phyloP scores from a whole-genome alignment of 2,329 filamentous ascomycete species.

The Chaetomiaceae sp. region DNA sequence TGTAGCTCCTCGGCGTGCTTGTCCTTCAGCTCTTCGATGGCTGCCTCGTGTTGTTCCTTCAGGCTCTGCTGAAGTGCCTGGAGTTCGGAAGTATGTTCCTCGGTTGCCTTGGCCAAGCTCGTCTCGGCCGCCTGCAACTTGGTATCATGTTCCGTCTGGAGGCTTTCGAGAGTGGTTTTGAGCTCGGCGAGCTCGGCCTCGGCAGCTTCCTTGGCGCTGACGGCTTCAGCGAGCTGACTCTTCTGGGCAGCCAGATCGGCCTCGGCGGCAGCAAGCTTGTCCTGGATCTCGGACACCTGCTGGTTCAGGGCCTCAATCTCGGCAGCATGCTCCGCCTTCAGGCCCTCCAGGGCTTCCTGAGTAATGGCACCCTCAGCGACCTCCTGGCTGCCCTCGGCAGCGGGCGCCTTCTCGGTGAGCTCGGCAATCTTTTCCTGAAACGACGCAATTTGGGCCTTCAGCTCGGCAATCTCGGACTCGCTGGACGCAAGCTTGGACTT shows the following conservation, averaged over 20 bases:
- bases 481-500: slow-evolving; percentile 56
- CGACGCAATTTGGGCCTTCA: slow-evolving; percentile 53
- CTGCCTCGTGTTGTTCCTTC: slow-evolving; percentile 46
- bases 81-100: slow-evolving; percentile 48
- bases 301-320: slow-evolving; percentile 44
- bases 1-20: slow-evolving; percentile 49
- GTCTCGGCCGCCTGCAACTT: slow-evolving; percentile 37
- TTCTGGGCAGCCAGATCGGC: slow-evolving; percentile 48
- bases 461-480: slow-evolving; percentile 52
- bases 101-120: slow-evolving; percentile 36
- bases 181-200: slow-evolving; percentile 45
- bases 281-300: slow-evolving; percentile 45
- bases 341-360: slow-evolving; percentile 42
- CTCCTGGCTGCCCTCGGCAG: slow-evolving; percentile 34
- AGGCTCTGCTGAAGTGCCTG: slow-evolving; percentile 48
- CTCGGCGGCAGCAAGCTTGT: slow-evolving; percentile 50
- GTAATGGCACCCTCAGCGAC: slow-evolving; percentile 39
- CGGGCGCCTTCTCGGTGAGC: slow-evolving; percentile 46
- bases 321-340: slow-evolving; percentile 48
- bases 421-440: slow-evolving; percentile 54
- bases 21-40: slow-evolving; percentile 48
- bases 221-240: slow-evolving; percentile 44
- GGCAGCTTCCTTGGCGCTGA: slow-evolving; percentile 45
- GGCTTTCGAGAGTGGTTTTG: slow-evolving; percentile 47
- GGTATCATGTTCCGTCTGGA: slow-evolving; percentile 39